Base-by-base conservation (phyloP, 2,329 filamentous ascomycete genomes). In the Penicillium italicum region DNA sequence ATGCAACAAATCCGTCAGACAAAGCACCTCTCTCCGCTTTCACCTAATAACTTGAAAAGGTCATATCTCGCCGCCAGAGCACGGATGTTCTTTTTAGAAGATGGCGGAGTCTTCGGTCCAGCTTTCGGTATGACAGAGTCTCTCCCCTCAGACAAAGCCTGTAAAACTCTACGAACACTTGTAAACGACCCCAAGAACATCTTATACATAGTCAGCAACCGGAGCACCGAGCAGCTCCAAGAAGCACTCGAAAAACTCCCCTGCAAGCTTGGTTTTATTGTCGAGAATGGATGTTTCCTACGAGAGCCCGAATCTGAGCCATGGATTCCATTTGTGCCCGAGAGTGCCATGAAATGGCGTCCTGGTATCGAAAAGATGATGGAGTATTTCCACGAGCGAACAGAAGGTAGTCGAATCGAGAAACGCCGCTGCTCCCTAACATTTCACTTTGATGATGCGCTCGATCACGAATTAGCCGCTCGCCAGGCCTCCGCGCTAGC, bases 201-300 rank as follows among this genome's bases (percentile, higher is more conserved):
- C 1, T 86, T 97, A 36, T 97, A 96, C 68, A 84, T 97, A 64
- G 96, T 95, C 87, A 96, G 90, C 54, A 88, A 88, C 22, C 87
- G 88, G 28, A 88, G 85, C 56, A 88, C 90, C 0, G 88, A 94
- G 62, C 90, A 96, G 66, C 84, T 97, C 12, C 7, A 89, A 95
- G 84, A 16, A 80, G 89, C 5, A 93, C 91, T 78, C 85, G 84
- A 55, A 83, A 85, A 18, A 84, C 91, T 9, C 88, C 86, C 20
- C 62, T n/a, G 18, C 30, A 11, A 86, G 57, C 77, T 96, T 4
- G 93, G 93, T 4, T 79, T 96, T 10, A 94, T 97, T 62, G 91
- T 92, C 0, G 93, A 97, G 74, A 96, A 96, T 60, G 93, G 93
- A 3, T 95, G 90, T 70, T 97, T 94, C 76, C 77, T 96, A 51